Evolutionary conservation across 805 yeast genomes (phyloP), one percentile per base, ranked within the genome.

Genomic region (Saturnispora mendoncae): DNA sequence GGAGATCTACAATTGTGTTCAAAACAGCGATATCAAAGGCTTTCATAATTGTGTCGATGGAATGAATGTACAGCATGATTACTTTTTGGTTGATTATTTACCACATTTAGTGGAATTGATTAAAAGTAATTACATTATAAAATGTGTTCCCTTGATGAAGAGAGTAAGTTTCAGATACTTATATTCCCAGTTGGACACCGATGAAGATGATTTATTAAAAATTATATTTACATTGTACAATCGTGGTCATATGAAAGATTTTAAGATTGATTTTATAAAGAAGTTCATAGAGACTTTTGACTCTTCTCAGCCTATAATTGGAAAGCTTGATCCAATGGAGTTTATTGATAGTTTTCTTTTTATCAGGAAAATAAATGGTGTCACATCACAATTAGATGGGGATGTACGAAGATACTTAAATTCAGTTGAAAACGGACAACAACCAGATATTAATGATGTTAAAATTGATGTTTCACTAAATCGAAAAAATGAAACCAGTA

Each of bases 1-100:
- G 54, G 44, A 52, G 17, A 18, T 61, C 9, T 61, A 57, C 38
- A 45, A 51, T 14, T 33, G 49, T n/a, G 57, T 58, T 30, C 55
- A 52, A 33, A 45, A 50, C 19, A 41, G 49, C 7, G 51, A 58
- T 45, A 54, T 62, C 14, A 41, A 38, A 4, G 24, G 23, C 6
- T 61, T 52, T 41, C 51, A 55, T 35, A 6, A 33, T 54, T 2
- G 40, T 39, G 10, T 23, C 26, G 6, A 15, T 29, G 42, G 13
- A 48, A 45, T n/a, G 8, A 33, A 5, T 46, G 52, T 17, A 13
- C 10, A 17, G 7, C 14, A 27, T 29, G 48, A 52, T 34, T 33
- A 39, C 3, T 51, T 58, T 15, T 21, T 58, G 4, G 20, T 29
- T 2, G 48, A 49, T 20, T 60, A 54, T 40, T 17, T 58, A 20